A percentile compares a stretch with the other conserved stretches of the same genome.
Evolutionary conservation across 2,329 filamentous ascomycete species (phyloP).

Genomic region (Pezicula rhizophila): DNA sequence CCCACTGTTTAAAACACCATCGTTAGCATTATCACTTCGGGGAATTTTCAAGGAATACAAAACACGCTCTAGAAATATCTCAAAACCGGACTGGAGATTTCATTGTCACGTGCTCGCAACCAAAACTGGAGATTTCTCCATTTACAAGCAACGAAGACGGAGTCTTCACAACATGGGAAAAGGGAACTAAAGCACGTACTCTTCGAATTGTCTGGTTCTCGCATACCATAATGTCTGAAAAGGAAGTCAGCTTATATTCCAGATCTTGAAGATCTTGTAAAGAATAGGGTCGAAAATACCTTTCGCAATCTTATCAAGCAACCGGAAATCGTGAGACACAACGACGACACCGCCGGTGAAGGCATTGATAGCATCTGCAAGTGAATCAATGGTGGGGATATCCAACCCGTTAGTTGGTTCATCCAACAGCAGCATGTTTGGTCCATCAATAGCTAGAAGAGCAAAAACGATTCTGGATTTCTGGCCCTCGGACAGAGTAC

Average conservation of each 20-base stretch:
- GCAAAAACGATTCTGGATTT: constrained; percentile 98
- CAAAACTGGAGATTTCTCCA: too few relatives aligned
- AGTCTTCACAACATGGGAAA: too few relatives aligned
- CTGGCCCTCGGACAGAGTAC: constrained; percentile 94
- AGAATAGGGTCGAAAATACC: too few relatives aligned
- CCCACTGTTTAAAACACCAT: constrained; percentile 47
- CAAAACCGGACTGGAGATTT: too few relatives aligned
- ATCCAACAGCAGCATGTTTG: constrained; percentile 97
- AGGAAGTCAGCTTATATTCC: too few relatives aligned
- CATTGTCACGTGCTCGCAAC: too few relatives aligned
- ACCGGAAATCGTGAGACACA: constrained; percentile 98
- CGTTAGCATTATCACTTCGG: too few relatives aligned
- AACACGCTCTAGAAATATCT: too few relatives aligned
- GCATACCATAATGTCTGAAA: constrained; percentile 85
- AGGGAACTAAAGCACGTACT: constrained; percentile 1
- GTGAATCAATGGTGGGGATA: constrained; percentile 95
- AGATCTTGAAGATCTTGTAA: too few relatives aligned
- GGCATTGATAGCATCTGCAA: constrained; percentile 96
- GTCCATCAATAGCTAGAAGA: constrained; percentile 85
- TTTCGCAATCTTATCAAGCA: constrained; percentile 98
- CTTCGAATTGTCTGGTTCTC: constrained; percentile 90
- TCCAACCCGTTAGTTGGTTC: constrained; percentile 99
- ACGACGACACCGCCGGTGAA: constrained; percentile 93
- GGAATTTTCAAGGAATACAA: too few relatives aligned
- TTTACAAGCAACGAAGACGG: too few relatives aligned